Base-by-base conservation (phyloP, 805 yeast genomes). In the Metschnikowia amazonensis region DNA sequence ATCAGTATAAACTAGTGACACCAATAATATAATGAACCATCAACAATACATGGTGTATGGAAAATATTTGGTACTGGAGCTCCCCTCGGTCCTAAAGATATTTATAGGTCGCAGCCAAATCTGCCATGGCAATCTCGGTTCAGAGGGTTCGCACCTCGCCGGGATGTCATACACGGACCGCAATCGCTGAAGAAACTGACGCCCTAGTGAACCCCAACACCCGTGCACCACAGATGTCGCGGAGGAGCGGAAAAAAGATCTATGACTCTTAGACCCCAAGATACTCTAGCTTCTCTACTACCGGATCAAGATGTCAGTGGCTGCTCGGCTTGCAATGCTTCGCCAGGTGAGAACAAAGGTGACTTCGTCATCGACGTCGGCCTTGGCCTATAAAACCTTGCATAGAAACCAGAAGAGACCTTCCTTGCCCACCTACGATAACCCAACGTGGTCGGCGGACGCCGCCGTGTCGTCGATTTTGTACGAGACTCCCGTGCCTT, bases 391-490 rank as follows among this genome's bases (percentile, higher is more conserved):
- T 72, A 94, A 94, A 69, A 84, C 88, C 27, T 73, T 90, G 55
- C 96, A 89, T 66, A 83, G 95, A 57, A 86, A 89, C 66, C 84
- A 81, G 58, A 80, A 79, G 57, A 81, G 89, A 64, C 98, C 98
- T 31, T 86, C 95, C 29, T 76, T 92, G 57, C 99, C 98, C 42
- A 88, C 95, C 4, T 74, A 90, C 54, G 97, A 90, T 53, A 82
- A 96, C 11, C 97, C 98, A 52, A 80, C 79, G 59, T 89, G 97
- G 96, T 84, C 94, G 31, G 95, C 96, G n/a, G 86, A 87, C 55
- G 86, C 96, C 36, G 99, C 98, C 5, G 97, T 94, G 35, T 86
- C 96, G 10, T 89, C 97, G 10, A 94, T 94, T 56, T 74, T 94
- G 53, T 92, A 90, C 69, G 98, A 94, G 65, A 88, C 96, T 2